These are phyloP conservation scores for Solanum tacnaense DNA, from an alignment of 257 asterid genomes.

Conservation along the genomic window DNA sequence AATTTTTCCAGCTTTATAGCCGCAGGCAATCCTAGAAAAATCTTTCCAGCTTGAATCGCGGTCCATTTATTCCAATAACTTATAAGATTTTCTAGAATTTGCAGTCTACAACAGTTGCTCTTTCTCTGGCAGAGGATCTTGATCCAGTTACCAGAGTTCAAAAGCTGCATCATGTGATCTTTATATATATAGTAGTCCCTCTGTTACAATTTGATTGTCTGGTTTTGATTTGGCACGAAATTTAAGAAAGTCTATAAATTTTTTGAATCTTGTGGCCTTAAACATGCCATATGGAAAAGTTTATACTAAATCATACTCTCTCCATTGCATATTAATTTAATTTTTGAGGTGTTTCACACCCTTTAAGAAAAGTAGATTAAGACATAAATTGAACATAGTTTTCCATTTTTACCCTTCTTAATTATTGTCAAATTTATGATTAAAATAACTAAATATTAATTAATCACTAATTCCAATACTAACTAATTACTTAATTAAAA, in stretches of 20 bases:
- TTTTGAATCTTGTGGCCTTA: neutral
- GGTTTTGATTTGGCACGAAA: neutral
- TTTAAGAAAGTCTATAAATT: too few species aligned
- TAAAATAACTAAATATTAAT: too few species aligned
- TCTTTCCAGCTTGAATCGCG: conserved; percentile 21
- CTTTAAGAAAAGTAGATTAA: too few species aligned
- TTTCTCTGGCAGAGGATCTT: neutral
- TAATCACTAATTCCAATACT: too few species aligned
- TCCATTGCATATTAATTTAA: too few species aligned
- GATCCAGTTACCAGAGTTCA: neutral
- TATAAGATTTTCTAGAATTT: neutral
- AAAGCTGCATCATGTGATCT: neutral
- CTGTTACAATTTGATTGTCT: too few species aligned
- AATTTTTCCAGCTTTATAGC: conserved; percentile 52
- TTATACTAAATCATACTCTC: too few species aligned
- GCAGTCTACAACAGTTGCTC: neutral
- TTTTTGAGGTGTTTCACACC: too few species aligned
- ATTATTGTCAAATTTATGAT: too few species aligned
- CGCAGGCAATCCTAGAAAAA: conserved; percentile 53
- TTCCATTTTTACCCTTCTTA: too few species aligned
- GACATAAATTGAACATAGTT: too few species aligned
- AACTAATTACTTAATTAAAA: too few species aligned
- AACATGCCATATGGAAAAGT: neutral
- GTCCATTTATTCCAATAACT: conserved; percentile 45
- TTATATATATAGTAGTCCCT: neutral